Evolutionary conservation across 2,329 filamentous ascomycete genomes (phyloP).

Genomic region (Fusarium sp.): DNA sequence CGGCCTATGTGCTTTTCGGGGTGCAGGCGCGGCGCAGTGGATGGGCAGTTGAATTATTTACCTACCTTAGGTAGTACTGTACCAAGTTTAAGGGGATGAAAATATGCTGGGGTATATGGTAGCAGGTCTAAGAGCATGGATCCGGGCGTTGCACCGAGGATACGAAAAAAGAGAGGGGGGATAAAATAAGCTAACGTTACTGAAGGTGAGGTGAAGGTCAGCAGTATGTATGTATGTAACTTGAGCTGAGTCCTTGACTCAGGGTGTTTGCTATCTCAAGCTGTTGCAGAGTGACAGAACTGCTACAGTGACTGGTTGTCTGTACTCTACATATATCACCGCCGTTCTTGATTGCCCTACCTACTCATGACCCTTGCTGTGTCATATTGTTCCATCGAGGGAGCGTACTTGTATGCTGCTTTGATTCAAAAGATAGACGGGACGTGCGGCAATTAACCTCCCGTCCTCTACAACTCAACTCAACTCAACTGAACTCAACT

Average conservation of each 20-base stretch:
- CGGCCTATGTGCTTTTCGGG: slow-evolving; percentile 40
- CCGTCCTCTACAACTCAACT: not conserved
- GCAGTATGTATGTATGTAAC: not conserved
- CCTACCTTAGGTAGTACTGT: too few species aligned
- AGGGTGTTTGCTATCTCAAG: slow-evolving; percentile 11
- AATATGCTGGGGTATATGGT: slow-evolving; percentile 39
- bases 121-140: slow-evolving; percentile 37
- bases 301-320: slow-evolving; percentile 22
- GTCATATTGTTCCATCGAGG: not conserved
- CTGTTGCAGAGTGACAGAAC: not conserved
- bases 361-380: too few species aligned
- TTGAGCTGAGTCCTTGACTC: slow-evolving; percentile 7
- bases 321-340: not conserved
- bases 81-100: slow-evolving; percentile 36
- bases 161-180: slow-evolving; percentile 33
- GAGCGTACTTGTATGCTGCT: not conserved
- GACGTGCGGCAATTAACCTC: slow-evolving; percentile 30
- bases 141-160: slow-evolving; percentile 28
- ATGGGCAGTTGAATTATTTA: slow-evolving; percentile 41
- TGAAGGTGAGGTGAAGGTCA: slow-evolving; percentile 10
- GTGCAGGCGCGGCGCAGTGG: slow-evolving; percentile 34
- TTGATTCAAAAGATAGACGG: slow-evolving; percentile 9
- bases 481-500: too few species aligned
- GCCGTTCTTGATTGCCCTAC: too few species aligned
- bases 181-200: not conserved